Conservation (phyloP, 306 rosid species). For the Vigna radiata region DNA sequence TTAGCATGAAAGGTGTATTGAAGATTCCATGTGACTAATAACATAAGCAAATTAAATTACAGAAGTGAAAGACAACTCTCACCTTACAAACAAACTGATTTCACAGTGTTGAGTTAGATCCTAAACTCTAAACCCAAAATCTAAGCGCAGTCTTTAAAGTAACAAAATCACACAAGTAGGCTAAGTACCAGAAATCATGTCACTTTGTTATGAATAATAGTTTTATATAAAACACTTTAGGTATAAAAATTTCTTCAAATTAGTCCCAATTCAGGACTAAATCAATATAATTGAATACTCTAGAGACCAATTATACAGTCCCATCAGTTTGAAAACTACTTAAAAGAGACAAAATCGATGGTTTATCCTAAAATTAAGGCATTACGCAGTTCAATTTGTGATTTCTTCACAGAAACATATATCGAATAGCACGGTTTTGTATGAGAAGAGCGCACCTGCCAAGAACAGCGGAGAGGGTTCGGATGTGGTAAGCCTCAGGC, state of each 20-base stretch:
- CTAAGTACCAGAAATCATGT: too few species aligned
- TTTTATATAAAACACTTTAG: neutral
- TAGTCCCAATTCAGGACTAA: neutral
- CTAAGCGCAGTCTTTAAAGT: too few species aligned
- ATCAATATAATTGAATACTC: neutral
- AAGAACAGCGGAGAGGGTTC: constrained; percentile 84
- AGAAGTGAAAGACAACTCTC: neutral
- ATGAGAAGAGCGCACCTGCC: constrained; percentile 65
- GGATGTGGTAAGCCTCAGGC: constrained; percentile 78
- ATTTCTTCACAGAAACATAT: neutral
- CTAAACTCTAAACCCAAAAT: neutral
- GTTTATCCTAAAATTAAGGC: neutral
- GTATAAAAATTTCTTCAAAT: neutral
- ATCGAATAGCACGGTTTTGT: neutral
- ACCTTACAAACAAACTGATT: neutral
- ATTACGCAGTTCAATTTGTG: neutral
- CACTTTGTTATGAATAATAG: too few species aligned
- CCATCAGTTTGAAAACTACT: neutral
- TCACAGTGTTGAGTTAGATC: neutral
- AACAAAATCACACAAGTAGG: too few species aligned
- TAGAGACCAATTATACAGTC: neutral
- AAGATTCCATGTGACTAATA: too few species aligned
- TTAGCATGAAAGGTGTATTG: too few species aligned
- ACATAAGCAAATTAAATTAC: too few species aligned
- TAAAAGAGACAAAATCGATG: neutral